Evolutionary conservation across 495 filamentous ascomycete genomes (phyloP).

Genomic region (Annulohypoxylon nitens): DNA sequence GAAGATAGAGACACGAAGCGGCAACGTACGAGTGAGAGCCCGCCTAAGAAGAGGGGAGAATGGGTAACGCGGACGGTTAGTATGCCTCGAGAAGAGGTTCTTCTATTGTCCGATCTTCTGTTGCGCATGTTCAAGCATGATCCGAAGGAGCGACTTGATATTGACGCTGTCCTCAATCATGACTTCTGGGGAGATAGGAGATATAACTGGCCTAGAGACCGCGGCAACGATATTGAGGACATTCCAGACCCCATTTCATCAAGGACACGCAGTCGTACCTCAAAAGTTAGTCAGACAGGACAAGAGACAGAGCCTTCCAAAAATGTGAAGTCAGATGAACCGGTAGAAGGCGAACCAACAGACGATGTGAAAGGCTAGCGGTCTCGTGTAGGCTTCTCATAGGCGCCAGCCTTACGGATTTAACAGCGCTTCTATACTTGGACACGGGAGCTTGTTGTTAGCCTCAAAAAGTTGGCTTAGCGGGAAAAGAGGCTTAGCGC

Average conservation of each 20-base stretch:
- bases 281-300: neutral
- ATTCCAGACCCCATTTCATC: slow-evolving; percentile 32
- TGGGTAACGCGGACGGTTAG: slow-evolving; percentile 14
- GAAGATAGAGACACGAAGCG: slow-evolving; percentile 10
- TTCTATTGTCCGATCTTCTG: slow-evolving; percentile 42
- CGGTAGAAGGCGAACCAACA: neutral
- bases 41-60: neutral
- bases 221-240: slow-evolving; percentile 4
- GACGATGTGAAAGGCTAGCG: neutral
- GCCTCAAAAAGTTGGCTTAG: neutral
- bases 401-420: neutral
- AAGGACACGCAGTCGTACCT: slow-evolving; percentile 22
- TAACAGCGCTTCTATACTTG: neutral
- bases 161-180: slow-evolving; percentile 23
- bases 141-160: slow-evolving; percentile 42
- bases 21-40: slow-evolving; percentile 2
- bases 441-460: neutral
- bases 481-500: neutral
- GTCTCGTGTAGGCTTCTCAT: neutral
- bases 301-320: neutral
- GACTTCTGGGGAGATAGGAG: slow-evolving; percentile 37
- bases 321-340: neutral
- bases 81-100: slow-evolving; percentile 36
- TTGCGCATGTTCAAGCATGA: slow-evolving; percentile 38
- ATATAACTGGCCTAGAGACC: neutral